Evolutionary conservation across 1,284 basidiomycete genomes (phyloP).

Genomic region (Leccinum pachyderme): DNA sequence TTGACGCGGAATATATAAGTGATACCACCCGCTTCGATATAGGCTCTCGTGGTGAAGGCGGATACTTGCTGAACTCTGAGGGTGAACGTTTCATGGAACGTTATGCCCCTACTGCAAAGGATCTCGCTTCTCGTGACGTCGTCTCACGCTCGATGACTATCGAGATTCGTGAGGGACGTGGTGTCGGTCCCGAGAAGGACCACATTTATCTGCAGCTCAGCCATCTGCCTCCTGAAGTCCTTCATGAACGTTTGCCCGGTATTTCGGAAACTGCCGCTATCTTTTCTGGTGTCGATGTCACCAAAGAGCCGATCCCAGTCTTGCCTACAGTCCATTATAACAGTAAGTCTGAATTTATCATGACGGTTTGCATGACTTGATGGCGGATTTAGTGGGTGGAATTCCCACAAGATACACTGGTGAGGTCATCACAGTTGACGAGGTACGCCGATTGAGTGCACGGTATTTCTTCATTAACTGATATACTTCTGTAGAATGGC

Average conservation of each 20-base stretch:
- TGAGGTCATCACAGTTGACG: constrained; percentile 87
- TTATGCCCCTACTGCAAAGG: constrained; percentile 98
- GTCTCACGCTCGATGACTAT: constrained; percentile 99
- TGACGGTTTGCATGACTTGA: constrained; percentile 17
- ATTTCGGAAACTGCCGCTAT: constrained; percentile 99
- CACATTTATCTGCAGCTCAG: constrained; percentile 97
- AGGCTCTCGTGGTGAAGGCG: constrained; percentile 99
- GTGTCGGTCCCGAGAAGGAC: constrained; percentile 98
- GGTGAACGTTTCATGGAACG: constrained; percentile 99
- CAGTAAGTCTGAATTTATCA: constrained; percentile 50
- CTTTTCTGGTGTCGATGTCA: constrained; percentile 99
- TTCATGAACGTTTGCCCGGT: constrained; percentile 97
- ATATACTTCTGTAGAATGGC: constrained; percentile 50
- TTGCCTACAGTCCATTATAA: constrained; percentile 96
- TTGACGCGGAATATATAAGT: not conserved
- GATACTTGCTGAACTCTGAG: constrained; percentile 97
- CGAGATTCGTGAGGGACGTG: constrained; percentile 98
- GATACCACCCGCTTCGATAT: not conserved
- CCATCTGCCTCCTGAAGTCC: constrained; percentile 93
- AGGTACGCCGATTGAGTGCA: constrained; percentile 34
- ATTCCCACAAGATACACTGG: constrained; percentile 99
- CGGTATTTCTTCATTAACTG: not conserved
- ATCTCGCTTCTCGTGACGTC: constrained; percentile 98
- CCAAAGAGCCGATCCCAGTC: constrained; percentile 98
- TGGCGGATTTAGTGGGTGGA: constrained; percentile 80